Evolutionary conservation across 1,284 basidiomycete genomes (phyloP).

Genomic region (Tilletia setariae): DNA sequence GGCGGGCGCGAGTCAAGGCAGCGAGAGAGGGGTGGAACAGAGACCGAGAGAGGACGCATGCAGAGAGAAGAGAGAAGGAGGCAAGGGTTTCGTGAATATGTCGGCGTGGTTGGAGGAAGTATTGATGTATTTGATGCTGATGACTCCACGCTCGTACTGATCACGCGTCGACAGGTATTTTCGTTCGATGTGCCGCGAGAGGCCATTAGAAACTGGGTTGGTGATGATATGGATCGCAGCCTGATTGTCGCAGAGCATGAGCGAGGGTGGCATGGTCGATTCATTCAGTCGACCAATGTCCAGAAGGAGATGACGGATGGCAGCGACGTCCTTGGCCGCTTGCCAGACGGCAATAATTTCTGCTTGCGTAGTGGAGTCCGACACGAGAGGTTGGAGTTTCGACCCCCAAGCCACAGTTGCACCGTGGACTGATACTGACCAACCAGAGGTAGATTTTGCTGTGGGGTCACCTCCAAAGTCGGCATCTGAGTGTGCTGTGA

Average conservation of each 20-base stretch:
- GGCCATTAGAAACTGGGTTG: not conserved
- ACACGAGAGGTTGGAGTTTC: not conserved
- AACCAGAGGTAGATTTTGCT: not conserved
- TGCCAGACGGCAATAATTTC: not conserved
- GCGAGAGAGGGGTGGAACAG: too few relatives aligned
- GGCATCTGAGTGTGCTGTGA: not conserved
- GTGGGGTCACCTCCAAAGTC: not conserved
- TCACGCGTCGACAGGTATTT: constrained; percentile 1
- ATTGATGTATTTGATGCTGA: not conserved
- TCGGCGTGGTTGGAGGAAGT: not conserved
- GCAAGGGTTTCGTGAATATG: not conserved
- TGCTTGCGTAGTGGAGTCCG: constrained; percentile 4
- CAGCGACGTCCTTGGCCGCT: not conserved
- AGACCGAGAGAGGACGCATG: not conserved
- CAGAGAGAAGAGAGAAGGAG: not conserved
- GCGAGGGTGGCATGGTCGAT: not conserved
- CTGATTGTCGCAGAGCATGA: constrained; percentile 1
- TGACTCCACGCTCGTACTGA: not conserved
- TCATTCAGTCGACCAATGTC: not conserved
- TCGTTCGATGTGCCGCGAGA: constrained; percentile 2
- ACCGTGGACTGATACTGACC: constrained; percentile 5
- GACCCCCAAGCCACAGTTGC: constrained; percentile 8
- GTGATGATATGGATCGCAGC: constrained; percentile 4
- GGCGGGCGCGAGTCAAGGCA: too few relatives aligned
- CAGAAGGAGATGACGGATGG: not conserved